phyloP scores from a whole-genome alignment of 495 filamentous ascomycete species.

The Glarea lozoyensis region DNA sequence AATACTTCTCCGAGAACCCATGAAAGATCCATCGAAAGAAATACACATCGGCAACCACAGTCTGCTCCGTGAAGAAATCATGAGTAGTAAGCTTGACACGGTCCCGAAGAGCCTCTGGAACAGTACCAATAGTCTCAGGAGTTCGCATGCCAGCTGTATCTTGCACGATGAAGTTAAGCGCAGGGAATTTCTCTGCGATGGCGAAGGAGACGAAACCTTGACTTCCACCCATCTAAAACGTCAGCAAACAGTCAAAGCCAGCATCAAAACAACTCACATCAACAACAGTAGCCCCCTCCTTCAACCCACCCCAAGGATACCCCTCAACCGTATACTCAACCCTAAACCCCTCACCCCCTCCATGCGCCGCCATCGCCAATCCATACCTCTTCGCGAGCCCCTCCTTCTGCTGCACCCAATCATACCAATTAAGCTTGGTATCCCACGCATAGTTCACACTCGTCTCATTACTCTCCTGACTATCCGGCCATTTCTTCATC shows the following conservation, averaged over 20 bases:
- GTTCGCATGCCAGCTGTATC: constrained; percentile 36
- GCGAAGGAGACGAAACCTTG: constrained; percentile 41
- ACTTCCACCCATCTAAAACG: constrained; percentile 39
- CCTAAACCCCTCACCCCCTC: constrained; percentile 15
- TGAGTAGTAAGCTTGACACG: constrained; percentile 37
- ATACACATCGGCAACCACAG: constrained; percentile 41
- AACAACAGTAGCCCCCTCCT: neutral
- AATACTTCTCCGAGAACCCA: constrained; percentile 46
- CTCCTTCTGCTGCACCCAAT: constrained; percentile 16
- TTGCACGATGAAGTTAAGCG: constrained; percentile 44
- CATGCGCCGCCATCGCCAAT: constrained; percentile 21
- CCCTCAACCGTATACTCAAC: constrained; percentile 15
- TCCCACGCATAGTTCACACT: neutral
- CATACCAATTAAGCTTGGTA: neutral
- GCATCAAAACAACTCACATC: neutral
- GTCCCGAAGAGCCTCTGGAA: constrained; percentile 24
- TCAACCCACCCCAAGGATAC: constrained; percentile 21
- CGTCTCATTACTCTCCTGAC: neutral
- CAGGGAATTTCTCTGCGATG: constrained; percentile 33
- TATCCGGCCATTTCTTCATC: constrained; percentile 4
- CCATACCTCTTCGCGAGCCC: constrained; percentile 16
- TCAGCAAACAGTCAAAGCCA: too few relatives aligned
- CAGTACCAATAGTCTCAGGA: constrained; percentile 26
- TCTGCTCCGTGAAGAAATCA: constrained; percentile 46
- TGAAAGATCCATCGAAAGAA: constrained; percentile 49